phyloP scores from a whole-genome alignment of 306 rosid genomes.

The Vachellia collinsii region DNA sequence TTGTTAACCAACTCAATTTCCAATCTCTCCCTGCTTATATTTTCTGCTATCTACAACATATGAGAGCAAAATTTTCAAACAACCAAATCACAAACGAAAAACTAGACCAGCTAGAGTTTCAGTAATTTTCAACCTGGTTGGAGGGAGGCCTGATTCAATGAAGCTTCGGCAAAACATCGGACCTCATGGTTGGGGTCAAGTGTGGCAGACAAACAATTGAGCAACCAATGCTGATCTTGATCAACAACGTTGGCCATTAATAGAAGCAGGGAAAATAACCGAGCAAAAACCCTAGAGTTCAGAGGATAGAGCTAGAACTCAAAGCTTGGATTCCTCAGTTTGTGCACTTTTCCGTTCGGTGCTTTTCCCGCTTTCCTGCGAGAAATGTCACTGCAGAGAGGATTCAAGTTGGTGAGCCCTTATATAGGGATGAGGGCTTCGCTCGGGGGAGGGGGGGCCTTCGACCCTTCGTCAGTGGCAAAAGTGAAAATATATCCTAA shows the following conservation, averaged over 20 bases:
- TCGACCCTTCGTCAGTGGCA: slow-evolving; percentile 28
- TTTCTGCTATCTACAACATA: not conserved
- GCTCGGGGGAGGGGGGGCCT: not conserved
- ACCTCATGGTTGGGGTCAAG: slow-evolving; percentile 91
- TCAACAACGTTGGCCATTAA: slow-evolving; percentile 67
- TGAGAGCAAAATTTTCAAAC: slow-evolving; percentile 3
- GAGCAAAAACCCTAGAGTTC: slow-evolving; percentile 37
- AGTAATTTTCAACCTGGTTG: slow-evolving; percentile 67
- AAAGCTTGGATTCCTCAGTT: slow-evolving; percentile 1
- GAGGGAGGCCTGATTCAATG: slow-evolving; percentile 87
- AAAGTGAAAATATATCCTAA: slow-evolving; percentile 22
- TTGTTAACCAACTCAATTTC: slow-evolving; percentile 1
- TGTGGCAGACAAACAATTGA: slow-evolving; percentile 84
- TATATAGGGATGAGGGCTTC: not conserved
- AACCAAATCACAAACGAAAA: slow-evolving; percentile 2
- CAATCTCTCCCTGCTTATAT: not conserved
- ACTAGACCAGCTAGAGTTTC: slow-evolving; percentile 6
- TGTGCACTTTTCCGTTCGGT: not conserved
- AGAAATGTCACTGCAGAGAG: not conserved
- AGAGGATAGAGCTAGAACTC: not conserved
- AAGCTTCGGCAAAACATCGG: slow-evolving; percentile 86
- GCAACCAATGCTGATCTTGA: slow-evolving; percentile 93
- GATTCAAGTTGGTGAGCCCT: not conserved
- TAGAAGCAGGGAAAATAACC: not conserved
- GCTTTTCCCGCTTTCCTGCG: slow-evolving; percentile 52